These are phyloP conservation scores for Rosa multiflora DNA, from an alignment of 306 rosid species.

Conservation along the genomic window DNA sequence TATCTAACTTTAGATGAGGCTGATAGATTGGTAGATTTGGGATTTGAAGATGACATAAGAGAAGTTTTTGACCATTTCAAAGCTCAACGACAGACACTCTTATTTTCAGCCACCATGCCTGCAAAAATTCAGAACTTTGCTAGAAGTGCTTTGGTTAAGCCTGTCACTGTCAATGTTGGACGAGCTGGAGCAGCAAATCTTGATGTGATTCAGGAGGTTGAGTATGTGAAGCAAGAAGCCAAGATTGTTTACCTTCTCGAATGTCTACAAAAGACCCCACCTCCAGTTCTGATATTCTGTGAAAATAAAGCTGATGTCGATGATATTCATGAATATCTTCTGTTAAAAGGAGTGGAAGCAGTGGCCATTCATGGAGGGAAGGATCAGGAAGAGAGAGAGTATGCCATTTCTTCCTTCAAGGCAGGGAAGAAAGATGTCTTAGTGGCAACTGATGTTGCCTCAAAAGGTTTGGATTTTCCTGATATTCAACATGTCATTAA, in stretches of 20 bases:
- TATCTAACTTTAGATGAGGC: conserved; percentile 92
- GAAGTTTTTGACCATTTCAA: conserved; percentile 93
- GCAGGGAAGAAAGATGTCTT: conserved; percentile 85
- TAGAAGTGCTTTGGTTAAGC: conserved; percentile 78
- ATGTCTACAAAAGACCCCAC: conserved; percentile 87
- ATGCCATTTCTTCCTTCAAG: conserved; percentile 76
- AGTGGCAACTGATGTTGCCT: conserved; percentile 97
- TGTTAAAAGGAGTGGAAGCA: conserved; percentile 91
- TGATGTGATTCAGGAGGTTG: conserved; percentile 91
- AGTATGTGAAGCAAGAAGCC: conserved; percentile 93
- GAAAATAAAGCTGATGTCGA: conserved; percentile 95
- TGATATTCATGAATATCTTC: conserved; percentile 93
- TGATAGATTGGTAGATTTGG: conserved; percentile 89
- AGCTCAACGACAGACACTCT: conserved; percentile 86
- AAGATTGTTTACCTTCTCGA: conserved; percentile 88
- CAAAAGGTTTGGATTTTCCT: conserved; percentile 94
- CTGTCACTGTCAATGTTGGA: conserved; percentile 81
- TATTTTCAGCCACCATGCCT: conserved; percentile 97
- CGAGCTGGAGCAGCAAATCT: conserved; percentile 94
- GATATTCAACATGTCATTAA: conserved; percentile 94
- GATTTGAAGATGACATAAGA: conserved; percentile 85
- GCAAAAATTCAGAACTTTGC: conserved; percentile 89
- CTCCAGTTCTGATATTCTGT: conserved; percentile 84
- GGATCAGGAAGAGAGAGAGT: conserved; percentile 95
- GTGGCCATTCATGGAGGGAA: conserved; percentile 97